Evolutionary conservation across 192 early-diverging fungal species (phyloP), one percentile per base, ranked within the genome.

Genomic region (Rhizophagus clarus): DNA sequence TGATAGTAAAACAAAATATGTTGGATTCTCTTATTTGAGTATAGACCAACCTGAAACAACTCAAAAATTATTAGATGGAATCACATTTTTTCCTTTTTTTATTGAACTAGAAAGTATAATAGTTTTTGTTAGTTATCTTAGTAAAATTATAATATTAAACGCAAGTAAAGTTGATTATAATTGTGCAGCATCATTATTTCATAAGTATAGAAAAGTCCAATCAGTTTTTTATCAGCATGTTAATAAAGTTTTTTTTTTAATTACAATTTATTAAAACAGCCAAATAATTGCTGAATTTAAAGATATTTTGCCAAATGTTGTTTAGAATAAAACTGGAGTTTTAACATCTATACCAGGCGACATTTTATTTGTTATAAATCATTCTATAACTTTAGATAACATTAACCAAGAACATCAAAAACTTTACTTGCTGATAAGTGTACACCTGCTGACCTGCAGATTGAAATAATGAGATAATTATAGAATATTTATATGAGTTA

Each of bases 1-100:
- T n/a, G n/a, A 66, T 28, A 66, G 26, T 67, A 67, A 67, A 67
- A 32, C 64, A 31, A 67, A 67, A 67, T 67, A 3, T 67, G 7
- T 22, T 62, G 22, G 5, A 62, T 22, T 62, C 22, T 62, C 5
- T 3, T 63, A 63, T 63, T 24, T 63, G 0, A 24, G 61, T 63
- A 22, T 63, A 63, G n/a, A 63, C 4, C n/a, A 63, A 63, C 22
- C 8, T n/a, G n/a, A 63, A 63, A 63, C n/a, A 24, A 6, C 0
- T 4, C 61, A 63, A 26, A 63, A 63, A 63, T 6, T 63, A 63
- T 63, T 63, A 63, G 11, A 49, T 14, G n/a, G 61, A 22, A 22
- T 62, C 3, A 62, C 1, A 3, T 62, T 62, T 62, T 8, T 3
- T 20, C 61, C 61, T n/a, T 62, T 62, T 22, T 22, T 62, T 62